phyloP scores from a whole-genome alignment of 768 basidiomycete genomes.

The Xerocomus potaroensis region DNA sequence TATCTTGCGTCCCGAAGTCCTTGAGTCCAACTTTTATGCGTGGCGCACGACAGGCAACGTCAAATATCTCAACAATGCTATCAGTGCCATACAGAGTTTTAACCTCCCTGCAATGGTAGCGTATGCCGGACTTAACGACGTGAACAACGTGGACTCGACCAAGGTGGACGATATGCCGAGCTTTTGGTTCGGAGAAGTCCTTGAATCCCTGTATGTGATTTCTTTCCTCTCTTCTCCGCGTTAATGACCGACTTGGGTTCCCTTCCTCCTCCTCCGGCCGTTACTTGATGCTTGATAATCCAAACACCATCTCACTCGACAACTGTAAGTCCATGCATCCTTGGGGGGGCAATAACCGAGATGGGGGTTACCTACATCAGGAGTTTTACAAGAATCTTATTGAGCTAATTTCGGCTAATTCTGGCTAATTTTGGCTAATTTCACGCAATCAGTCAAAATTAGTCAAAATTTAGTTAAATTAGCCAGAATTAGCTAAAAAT shows the following conservation, averaged over 20 bases:
- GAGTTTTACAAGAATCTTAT: too few species aligned
- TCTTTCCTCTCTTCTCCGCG: not conserved
- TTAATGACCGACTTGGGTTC: too few species aligned
- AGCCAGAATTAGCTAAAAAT: too few species aligned
- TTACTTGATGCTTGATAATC: constrained; percentile 68
- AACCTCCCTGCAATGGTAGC: constrained; percentile 43
- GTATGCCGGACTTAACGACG: constrained; percentile 55
- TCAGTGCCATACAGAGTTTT: constrained; percentile 54
- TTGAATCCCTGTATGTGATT: constrained; percentile 61
- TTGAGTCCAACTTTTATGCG: constrained; percentile 82
- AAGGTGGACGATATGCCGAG: constrained; percentile 64
- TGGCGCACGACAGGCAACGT: constrained; percentile 66
- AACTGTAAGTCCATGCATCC: constrained; percentile 44
- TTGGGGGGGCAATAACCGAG: too few species aligned
- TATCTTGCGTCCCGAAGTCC: constrained; percentile 68
- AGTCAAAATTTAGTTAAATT: too few species aligned
- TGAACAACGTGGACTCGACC: constrained; percentile 39
- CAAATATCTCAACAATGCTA: constrained; percentile 65
- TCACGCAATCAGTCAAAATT: too few species aligned
- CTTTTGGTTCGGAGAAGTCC: constrained; percentile 68
- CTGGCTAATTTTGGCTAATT: too few species aligned
- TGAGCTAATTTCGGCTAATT: too few species aligned
- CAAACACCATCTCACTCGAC: constrained; percentile 57
- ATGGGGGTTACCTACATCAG: too few species aligned
- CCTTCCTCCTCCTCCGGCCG: too few species aligned